Conservation (phyloP, 2,329 filamentous ascomycete genomes). For the Phaeosphaeriaceae sp. region DNA sequence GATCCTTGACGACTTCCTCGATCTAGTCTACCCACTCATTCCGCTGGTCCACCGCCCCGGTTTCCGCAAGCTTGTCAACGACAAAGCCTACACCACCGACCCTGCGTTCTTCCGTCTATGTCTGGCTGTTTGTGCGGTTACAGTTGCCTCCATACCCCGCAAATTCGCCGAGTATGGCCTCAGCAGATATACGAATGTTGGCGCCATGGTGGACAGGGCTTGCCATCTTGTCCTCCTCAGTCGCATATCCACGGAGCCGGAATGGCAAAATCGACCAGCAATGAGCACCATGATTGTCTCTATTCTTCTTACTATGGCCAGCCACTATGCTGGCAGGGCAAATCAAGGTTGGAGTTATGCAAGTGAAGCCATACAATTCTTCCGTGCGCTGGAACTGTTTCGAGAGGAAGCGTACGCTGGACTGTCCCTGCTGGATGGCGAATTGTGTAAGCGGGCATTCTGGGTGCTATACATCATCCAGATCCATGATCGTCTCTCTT, state of each 20-base stretch:
- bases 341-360: slow-evolving; percentile 24
- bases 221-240: slow-evolving; percentile 19
- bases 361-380: slow-evolving; percentile 22
- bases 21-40: slow-evolving; percentile 19
- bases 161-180: slow-evolving; percentile 15
- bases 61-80: slow-evolving; percentile 17
- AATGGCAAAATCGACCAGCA: slow-evolving; percentile 16
- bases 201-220: slow-evolving; percentile 17
- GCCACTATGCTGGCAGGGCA: slow-evolving; percentile 15
- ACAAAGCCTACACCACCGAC: slow-evolving; percentile 7
- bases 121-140: slow-evolving; percentile 17
- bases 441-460: slow-evolving; percentile 22
- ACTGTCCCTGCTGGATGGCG: slow-evolving; percentile 10
- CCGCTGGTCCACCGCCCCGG: slow-evolving; percentile 18
- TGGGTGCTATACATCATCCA: slow-evolving; percentile 25
- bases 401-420: slow-evolving; percentile 16
- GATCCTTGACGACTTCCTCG: slow-evolving; percentile 20
- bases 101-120: slow-evolving; percentile 19
- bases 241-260: slow-evolving; percentile 10
- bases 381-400: slow-evolving; percentile 16
- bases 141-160: slow-evolving; percentile 19
- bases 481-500: slow-evolving; percentile 23
- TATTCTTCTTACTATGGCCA: slow-evolving; percentile 18
- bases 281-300: slow-evolving; percentile 17
- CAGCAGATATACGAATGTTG: slow-evolving; percentile 9